phyloP scores from a whole-genome alignment of 2,329 filamentous ascomycete species.

The Penicillium sp. region DNA sequence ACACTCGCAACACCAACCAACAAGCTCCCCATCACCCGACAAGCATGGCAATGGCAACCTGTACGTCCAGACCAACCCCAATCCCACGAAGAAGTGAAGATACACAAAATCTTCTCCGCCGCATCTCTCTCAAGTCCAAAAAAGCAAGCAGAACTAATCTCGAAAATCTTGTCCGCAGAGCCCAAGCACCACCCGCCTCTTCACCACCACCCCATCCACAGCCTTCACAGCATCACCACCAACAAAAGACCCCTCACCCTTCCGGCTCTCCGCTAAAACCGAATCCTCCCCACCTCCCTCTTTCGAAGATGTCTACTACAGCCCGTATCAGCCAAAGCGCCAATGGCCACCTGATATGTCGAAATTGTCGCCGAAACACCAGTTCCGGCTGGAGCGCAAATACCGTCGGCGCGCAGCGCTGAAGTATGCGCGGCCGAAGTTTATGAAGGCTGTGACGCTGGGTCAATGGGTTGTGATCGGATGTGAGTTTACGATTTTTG shows the following conservation, averaged over 20 bases:
- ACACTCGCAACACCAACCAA: conserved; percentile 3
- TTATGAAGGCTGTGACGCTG: conserved; percentile 58
- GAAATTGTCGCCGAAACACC: conserved; percentile 62
- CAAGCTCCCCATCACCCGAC: conserved; percentile 13
- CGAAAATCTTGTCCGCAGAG: background rate
- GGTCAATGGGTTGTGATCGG: conserved; percentile 56
- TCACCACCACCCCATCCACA: conserved; percentile 14
- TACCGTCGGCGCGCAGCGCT: conserved; percentile 61
- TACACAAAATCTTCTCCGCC: background rate
- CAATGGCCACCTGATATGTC: conserved; percentile 65
- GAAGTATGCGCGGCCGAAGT: conserved; percentile 60
- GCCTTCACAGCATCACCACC: conserved; percentile 16
- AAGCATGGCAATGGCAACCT: conserved; percentile 18
- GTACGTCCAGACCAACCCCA: conserved; percentile 10
- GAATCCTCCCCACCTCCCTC: conserved; percentile 7
- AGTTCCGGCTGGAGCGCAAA: conserved; percentile 66
- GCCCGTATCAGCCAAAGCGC: conserved; percentile 60
- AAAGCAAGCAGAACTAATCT: background rate
- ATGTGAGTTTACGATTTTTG: too few relatives aligned
- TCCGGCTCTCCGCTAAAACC: conserved; percentile 23
- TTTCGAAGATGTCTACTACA: conserved; percentile 45
- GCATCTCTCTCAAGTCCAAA: background rate
- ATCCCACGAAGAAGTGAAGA: background rate
- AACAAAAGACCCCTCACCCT: conserved; percentile 18
- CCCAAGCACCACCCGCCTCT: conserved; percentile 8